Conservation (phyloP, 805 yeast genomes). For the Ogataea salicorniae region DNA sequence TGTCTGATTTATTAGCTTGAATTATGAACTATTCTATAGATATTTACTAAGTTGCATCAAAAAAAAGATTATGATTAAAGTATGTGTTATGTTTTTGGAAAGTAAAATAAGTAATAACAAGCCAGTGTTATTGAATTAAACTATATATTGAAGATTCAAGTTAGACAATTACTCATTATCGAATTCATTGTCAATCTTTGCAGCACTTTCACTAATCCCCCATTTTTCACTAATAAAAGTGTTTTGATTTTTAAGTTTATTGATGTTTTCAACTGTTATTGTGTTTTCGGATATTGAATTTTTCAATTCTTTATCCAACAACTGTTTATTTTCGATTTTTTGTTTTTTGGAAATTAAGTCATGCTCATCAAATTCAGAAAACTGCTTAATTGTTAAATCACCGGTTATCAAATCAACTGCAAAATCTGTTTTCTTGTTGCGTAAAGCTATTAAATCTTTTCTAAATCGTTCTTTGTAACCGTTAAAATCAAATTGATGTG, state of each 20-base stretch:
- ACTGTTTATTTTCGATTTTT: slow-evolving; percentile 23
- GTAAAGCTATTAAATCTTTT: slow-evolving; percentile 29
- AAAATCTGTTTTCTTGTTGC: slow-evolving; percentile 24
- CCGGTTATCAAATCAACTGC: slow-evolving; percentile 18
- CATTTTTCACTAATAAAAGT: slow-evolving; percentile 29
- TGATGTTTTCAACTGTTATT: slow-evolving; percentile 24
- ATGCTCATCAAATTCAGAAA: slow-evolving; percentile 15
- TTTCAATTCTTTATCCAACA: slow-evolving; percentile 27
- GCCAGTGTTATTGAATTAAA: neutral
- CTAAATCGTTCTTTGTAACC: slow-evolving; percentile 25
- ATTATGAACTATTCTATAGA: too few species aligned
- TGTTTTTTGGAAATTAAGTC: slow-evolving; percentile 27
- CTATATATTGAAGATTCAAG: neutral
- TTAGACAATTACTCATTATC: slow-evolving; percentile 7
- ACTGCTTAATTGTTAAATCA: slow-evolving; percentile 16
- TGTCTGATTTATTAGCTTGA: too few species aligned
- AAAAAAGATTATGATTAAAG: too few species aligned
- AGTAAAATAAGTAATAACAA: too few species aligned
- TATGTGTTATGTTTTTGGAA: too few species aligned
- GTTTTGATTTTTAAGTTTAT: slow-evolving; percentile 22
- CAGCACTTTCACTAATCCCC: slow-evolving; percentile 32
- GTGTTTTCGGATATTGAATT: slow-evolving; percentile 22
- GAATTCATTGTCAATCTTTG: slow-evolving; percentile 27
- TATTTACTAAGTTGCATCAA: too few species aligned
- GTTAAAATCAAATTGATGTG: slow-evolving; percentile 12